Percentiles rank a stretch among this genome's conserved stretches.
These are phyloP conservation scores for Talaromyces verruculosus DNA, from an alignment of 2,329 filamentous ascomycete species.

Conservation along the genomic window DNA sequence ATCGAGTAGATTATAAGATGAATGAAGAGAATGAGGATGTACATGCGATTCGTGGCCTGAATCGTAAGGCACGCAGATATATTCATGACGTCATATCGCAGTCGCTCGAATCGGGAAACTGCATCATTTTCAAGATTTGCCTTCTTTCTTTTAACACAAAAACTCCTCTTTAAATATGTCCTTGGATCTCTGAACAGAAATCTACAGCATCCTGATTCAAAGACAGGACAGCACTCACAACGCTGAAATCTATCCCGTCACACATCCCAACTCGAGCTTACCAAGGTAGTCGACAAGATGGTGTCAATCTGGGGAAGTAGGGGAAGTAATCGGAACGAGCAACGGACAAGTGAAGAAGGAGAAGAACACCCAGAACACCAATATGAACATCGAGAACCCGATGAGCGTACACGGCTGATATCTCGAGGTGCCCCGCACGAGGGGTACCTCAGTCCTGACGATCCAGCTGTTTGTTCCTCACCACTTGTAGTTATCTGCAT, in stretches of 20 bases:
- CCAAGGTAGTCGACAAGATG: conserved; percentile 23
- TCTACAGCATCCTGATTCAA: not conserved
- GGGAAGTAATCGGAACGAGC: conserved; percentile 22
- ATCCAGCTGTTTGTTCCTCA: conserved; percentile 64
- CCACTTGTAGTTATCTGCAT: too few species aligned
- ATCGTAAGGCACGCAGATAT: not conserved
- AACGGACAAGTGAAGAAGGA: conserved; percentile 11
- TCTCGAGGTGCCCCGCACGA: conserved; percentile 60
- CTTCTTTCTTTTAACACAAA: not conserved
- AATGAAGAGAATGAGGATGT: not conserved
- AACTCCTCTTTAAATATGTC: too few species aligned
- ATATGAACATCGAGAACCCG: conserved; percentile 43
- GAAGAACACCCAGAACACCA: not conserved
- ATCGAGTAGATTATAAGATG: not conserved
- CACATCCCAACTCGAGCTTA: not conserved
- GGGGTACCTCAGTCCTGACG: conserved; percentile 72
- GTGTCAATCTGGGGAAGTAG: conserved; percentile 29
- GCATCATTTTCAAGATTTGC: conserved; percentile 8
- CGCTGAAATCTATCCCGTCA: not conserved
- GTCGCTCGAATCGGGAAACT: conserved; percentile 12
- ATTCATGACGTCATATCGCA: conserved; percentile 14
- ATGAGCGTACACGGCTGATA: conserved; percentile 67
- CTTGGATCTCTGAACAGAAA: not conserved
- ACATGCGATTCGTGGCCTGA: not conserved
- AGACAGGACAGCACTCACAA: not conserved